Conservation (phyloP, 805 yeast genomes). For the Schwanniomyces polymorphus region DNA sequence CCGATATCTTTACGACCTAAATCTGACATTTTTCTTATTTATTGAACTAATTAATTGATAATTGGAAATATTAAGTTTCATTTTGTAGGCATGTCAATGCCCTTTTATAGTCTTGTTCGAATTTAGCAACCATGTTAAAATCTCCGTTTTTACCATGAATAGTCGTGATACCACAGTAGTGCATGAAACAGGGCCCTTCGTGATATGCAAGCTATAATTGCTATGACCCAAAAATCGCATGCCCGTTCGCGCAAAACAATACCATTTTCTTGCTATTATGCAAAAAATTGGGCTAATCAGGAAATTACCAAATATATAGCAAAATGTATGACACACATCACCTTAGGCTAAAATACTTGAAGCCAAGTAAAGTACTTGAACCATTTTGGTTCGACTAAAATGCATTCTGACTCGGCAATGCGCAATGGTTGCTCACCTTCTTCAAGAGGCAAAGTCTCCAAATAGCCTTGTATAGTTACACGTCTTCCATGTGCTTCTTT, state of each 20-base stretch:
- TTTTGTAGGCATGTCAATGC: too few relatives aligned
- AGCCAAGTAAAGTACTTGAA: conserved; percentile 64
- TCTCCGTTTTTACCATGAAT: too few relatives aligned
- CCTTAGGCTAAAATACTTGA: conserved; percentile 10
- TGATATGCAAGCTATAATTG: too few relatives aligned
- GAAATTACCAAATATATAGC: background rate
- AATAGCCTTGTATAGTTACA: conserved; percentile 70
- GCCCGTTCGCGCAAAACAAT: too few relatives aligned
- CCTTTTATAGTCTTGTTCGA: too few relatives aligned
- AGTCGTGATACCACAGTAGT: too few relatives aligned
- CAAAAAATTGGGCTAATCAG: background rate
- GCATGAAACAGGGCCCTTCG: too few relatives aligned
- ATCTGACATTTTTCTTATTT: conserved; percentile 33
- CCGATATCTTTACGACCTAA: conserved; percentile 42
- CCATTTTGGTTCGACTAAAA: conserved; percentile 87
- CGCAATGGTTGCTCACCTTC: conserved; percentile 26
- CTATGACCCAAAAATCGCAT: too few relatives aligned
- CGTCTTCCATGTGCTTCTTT: conserved; percentile 72
- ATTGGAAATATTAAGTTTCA: too few relatives aligned
- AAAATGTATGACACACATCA: background rate
- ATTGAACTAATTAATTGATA: background rate
- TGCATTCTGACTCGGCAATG: conserved; percentile 65
- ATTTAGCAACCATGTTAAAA: too few relatives aligned
- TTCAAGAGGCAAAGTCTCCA: conserved; percentile 49
- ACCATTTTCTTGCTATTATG: too few relatives aligned